Percentiles rank a stretch among this genome's conserved stretches.
phyloP scores from a whole-genome alignment of 352 stramenopile species.

The Phytophthora citrophthora region DNA sequence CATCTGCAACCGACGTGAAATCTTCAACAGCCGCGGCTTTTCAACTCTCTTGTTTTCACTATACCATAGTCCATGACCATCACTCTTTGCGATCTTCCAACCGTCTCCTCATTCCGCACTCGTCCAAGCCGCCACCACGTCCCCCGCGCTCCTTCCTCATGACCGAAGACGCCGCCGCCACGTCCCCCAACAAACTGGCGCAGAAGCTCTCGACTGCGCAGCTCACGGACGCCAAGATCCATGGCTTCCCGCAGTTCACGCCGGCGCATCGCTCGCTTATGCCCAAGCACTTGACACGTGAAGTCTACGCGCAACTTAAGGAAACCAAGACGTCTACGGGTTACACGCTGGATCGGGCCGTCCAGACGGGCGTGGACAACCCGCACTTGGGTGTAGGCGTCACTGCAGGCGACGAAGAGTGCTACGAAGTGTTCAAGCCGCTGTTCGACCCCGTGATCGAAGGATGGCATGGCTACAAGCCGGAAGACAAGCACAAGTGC shows the following conservation, averaged over 20 bases:
- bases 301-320: constrained; percentile 78
- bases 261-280: constrained; percentile 80
- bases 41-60: constrained; percentile 4
- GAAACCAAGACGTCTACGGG: constrained; percentile 65
- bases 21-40: constrained; percentile 14
- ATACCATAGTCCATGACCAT: constrained; percentile 4
- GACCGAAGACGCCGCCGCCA: constrained; percentile 36
- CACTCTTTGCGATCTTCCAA: constrained; percentile 23
- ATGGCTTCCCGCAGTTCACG: constrained; percentile 78
- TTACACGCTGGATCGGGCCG: constrained; percentile 87
- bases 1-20: neutral
- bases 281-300: constrained; percentile 76
- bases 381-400: constrained; percentile 79
- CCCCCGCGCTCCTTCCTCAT: constrained; percentile 16
- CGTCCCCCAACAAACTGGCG: constrained; percentile 77
- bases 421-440: constrained; percentile 79
- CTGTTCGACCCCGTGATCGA: constrained; percentile 84
- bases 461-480: constrained; percentile 82
- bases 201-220: constrained; percentile 86
- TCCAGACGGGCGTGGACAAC: constrained; percentile 75
- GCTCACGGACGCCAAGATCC: constrained; percentile 65
- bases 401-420: constrained; percentile 85
- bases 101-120: constrained; percentile 24
- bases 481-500: constrained; percentile 63
- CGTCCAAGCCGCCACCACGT: neutral